phyloP scores from a whole-genome alignment of 2,329 filamentous ascomycete species.

The Bisporella sp. region DNA sequence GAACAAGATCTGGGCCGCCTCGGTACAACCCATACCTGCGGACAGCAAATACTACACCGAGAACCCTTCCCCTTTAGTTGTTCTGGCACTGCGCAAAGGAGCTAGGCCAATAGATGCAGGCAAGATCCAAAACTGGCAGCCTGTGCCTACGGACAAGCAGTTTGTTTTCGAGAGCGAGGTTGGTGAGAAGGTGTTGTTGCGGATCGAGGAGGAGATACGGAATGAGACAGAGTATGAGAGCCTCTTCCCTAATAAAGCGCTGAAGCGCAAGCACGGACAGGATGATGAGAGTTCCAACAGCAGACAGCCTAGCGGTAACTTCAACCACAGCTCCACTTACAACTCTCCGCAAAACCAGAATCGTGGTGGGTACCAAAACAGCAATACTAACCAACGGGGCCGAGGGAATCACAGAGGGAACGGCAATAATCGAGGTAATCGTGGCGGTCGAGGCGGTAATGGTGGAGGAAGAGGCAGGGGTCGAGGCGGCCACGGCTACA shows the following conservation, averaged over 20 bases:
- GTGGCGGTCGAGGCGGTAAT: conserved; percentile 20
- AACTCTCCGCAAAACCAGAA: conserved; percentile 25
- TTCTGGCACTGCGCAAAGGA: conserved; percentile 72
- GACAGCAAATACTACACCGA: conserved; percentile 69
- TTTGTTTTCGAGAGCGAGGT: conserved; percentile 78
- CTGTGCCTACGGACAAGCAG: conserved; percentile 61
- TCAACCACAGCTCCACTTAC: conserved; percentile 29
- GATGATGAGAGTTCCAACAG: conserved; percentile 38
- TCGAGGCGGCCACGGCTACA: conserved; percentile 48
- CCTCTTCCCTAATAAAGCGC: conserved; percentile 50
- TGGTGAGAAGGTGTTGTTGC: conserved; percentile 77
- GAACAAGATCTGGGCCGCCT: conserved; percentile 80
- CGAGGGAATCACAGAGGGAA: conserved; percentile 29
- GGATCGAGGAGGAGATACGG: conserved; percentile 66
- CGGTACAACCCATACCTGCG: conserved; percentile 64
- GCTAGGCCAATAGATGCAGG: conserved; percentile 72
- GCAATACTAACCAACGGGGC: conserved; percentile 17
- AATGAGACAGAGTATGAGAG: conserved; percentile 58
- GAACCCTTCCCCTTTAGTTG: conserved; percentile 69
- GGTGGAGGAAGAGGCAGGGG: conserved; percentile 34
- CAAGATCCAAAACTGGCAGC: conserved; percentile 78
- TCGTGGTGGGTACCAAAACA: conserved; percentile 25
- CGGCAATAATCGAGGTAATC: conserved; percentile 7
- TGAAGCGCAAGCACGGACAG: conserved; percentile 56
- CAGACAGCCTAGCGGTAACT: conserved; percentile 18